These are phyloP conservation scores for Closterium sp. DNA, from an alignment of 139 green algal species.

Conservation along the genomic window DNA sequence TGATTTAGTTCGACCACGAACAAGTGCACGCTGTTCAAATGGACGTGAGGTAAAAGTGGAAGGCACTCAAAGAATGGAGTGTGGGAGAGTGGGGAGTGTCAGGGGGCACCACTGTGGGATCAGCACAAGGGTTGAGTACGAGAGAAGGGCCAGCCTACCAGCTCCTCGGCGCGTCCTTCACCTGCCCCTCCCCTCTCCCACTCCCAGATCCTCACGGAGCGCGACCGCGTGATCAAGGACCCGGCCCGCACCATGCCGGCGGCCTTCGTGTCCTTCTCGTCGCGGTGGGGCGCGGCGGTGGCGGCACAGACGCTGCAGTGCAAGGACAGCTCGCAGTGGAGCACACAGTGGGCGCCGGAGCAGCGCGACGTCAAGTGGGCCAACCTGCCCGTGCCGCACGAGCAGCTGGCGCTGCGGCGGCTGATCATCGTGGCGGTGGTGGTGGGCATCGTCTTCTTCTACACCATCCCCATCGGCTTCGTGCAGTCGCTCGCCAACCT, in stretches of 20 bases:
- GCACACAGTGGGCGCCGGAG: slow-evolving; percentile 47
- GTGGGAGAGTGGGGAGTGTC: no score
- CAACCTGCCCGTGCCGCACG: slow-evolving; percentile 35
- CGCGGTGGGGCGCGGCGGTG: slow-evolving; percentile 35
- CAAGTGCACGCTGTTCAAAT: no score
- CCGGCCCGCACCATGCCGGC: slow-evolving; percentile 33
- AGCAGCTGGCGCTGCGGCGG: slow-evolving; percentile 1
- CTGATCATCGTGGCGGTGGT: not conserved
- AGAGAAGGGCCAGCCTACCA: no score
- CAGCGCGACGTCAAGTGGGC: slow-evolving; percentile 42
- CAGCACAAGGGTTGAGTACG: no score
- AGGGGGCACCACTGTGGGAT: no score
- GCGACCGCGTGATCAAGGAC: slow-evolving; percentile 11
- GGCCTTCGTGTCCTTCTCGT: slow-evolving; percentile 42
- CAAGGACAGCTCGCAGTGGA: slow-evolving; percentile 20
- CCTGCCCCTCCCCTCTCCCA: not conserved
- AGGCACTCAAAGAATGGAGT: not conserved
- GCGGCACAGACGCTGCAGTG: slow-evolving; percentile 46
- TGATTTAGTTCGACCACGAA: no score
- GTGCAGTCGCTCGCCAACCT: slow-evolving; percentile 45
- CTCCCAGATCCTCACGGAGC: slow-evolving; percentile 31
- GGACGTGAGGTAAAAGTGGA: no score
- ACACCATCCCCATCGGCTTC: slow-evolving; percentile 37
- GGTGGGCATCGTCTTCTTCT: slow-evolving; percentile 30
- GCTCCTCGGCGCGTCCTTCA: no score